These are phyloP conservation scores for Penicillium sp. DNA, from an alignment of 2,329 filamentous ascomycete genomes.

Conservation along the genomic window DNA sequence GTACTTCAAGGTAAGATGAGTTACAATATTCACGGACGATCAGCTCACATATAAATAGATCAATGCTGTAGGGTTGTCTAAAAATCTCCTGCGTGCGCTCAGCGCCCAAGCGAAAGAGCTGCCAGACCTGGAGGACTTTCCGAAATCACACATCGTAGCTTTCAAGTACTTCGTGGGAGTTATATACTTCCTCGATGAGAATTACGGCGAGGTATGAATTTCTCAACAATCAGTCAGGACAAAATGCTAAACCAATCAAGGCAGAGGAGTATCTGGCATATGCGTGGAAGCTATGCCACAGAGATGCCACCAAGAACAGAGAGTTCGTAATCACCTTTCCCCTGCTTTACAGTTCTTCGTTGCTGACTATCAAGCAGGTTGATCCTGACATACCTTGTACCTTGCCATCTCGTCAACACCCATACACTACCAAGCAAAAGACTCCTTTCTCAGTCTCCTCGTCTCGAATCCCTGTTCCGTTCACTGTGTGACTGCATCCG, in stretches of 20 bases:
- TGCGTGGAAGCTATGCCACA: conserved; percentile 83
- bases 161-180: conserved; percentile 97
- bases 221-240: no score
- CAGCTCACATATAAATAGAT: conserved; percentile 52
- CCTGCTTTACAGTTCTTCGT: neutral
- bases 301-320: conserved; percentile 72
- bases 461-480: conserved; percentile 76
- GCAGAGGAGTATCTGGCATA: conserved; percentile 80
- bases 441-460: conserved; percentile 76
- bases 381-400: conserved; percentile 93
- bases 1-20: conserved; percentile 74
- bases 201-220: conserved; percentile 72
- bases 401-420: conserved; percentile 85
- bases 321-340: conserved; percentile 62
- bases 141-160: conserved; percentile 87
- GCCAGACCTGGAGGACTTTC: conserved; percentile 78
- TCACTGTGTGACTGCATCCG: conserved; percentile 81
- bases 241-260: conserved; percentile 43
- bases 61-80: conserved; percentile 85
- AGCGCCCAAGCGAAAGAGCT: conserved; percentile 79
- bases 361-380: conserved; percentile 59
- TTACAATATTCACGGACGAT: neutral
- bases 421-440: conserved; percentile 77
- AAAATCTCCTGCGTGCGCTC: conserved; percentile 85
- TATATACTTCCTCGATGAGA: conserved; percentile 91